Conservation (phyloP, 108 stramenopile genomes). For the Skeletonema costatum region DNA sequence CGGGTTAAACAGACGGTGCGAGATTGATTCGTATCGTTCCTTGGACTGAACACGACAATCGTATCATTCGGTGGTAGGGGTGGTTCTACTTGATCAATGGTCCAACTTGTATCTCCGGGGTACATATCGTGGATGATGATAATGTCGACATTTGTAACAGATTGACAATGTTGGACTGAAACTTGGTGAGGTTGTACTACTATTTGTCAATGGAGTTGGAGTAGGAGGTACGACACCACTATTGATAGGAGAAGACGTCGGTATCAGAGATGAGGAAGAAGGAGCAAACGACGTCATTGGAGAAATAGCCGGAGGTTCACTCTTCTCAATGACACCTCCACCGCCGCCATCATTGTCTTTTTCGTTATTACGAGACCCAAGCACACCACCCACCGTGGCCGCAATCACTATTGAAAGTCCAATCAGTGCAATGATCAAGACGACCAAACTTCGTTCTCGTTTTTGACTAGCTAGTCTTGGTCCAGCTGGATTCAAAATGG, state of each 20-base stretch:
- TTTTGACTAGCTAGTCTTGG: not conserved
- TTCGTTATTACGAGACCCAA: not conserved
- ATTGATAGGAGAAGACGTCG: too few species aligned
- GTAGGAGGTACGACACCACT: not conserved
- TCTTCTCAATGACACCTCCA: not conserved
- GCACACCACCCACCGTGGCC: not conserved
- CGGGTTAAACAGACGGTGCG: not conserved
- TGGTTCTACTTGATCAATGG: not conserved
- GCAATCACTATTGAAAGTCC: not conserved
- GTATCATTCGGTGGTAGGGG: not conserved
- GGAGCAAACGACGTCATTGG: too few species aligned
- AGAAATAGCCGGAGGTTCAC: not conserved
- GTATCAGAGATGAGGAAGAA: too few species aligned
- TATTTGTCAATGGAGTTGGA: not conserved
- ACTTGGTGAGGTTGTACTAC: too few species aligned
- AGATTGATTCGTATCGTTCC: not conserved
- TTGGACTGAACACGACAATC: not conserved
- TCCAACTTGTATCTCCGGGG: conserved; percentile 1
- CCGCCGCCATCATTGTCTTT: not conserved
- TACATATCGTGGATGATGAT: not conserved
- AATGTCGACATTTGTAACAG: conserved; percentile 6
- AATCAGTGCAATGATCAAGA: not conserved
- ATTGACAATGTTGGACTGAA: not conserved
- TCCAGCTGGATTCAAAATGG: not conserved
- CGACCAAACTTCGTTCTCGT: not conserved